Evolutionary conservation across 495 filamentous ascomycete genomes (phyloP), one percentile per base, ranked within the genome.

Genomic region (Venustampulla echinocandica): DNA sequence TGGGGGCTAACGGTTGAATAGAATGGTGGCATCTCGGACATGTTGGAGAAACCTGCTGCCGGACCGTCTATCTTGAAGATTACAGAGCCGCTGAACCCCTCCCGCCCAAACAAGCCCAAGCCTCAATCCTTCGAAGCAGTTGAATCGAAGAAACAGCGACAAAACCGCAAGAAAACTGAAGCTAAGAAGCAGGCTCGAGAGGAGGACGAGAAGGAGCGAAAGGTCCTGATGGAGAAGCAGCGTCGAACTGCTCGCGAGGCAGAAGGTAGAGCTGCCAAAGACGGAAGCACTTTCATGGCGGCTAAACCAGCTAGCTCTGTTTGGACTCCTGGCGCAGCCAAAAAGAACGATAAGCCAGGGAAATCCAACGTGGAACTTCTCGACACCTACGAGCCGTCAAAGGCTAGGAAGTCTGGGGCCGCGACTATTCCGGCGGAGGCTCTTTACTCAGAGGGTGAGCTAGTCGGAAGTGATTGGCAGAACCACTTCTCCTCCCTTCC

Each of bases 71-170:
- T 88, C 30, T 74, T 95, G 27, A 80, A 84, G 17, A 65, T 95
- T 35, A 89, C 82, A 34, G 78, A 79, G 33, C 64, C 71, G 4
- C 69, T 75, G 23, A 76, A 83, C 52, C 71, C 74, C 35, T 67
- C 67, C 34, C 74, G 78, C 54, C 64, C 76, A 35, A 83, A 81
- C 69, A 75, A 81, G 63, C 67, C 73, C 59, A 84, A 83, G 69
- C 69, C 74, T 58, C 61, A 65, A 42, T 57, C 65, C 38, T 52
- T 63, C 14, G 70, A 79, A 47, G 63, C 65, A 42, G 73, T 70
- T 10, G 84, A 90, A 66, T 84, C 81, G 20, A 93, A 95, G 81
- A 95, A 93, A 73, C 85, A 90, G 67, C 80, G 88, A 40, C 86
- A 92, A 69, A 85, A 92, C 66, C 75, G 77, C 27, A 72, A 79